Base-by-base conservation (phyloP, 495 filamentous ascomycete species). In the Sordaria brevicollis region DNA sequence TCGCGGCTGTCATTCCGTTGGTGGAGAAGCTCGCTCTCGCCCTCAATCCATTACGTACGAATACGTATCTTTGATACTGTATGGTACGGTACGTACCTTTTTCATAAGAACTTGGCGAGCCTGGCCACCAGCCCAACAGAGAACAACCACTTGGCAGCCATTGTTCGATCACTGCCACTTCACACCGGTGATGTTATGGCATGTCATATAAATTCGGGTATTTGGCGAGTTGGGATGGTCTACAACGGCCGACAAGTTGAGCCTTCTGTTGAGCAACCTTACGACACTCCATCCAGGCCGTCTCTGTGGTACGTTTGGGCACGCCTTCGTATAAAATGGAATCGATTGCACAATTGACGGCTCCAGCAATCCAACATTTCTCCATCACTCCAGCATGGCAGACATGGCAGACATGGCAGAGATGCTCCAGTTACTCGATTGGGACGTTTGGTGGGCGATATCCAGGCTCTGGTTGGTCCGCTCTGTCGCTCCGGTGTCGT, bases 161-260 rank as follows among this genome's bases (percentile, higher is more conserved):
- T 21, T 49, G 4, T 54, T n/a, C 19, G 25, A 54, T 10, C 43
- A 54, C 43, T 25, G 65, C 67, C 65, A 65, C 68, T 39, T 66
- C 43, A 34, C 67, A 70, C 68, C 70, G 73, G 74, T 73, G 74
- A 75, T 76, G 75, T 79, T 77, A 76, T 74, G 73, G 65, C 68
- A 68, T 79, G 78, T 78, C 76, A 79, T 77, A 72, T 68, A 77
- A 80, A 77, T 66, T 79, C 75, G 77, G 72, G 65, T 66, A 72
- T 71, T 67, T 31, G 62, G 39, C 25, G 34, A 33, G 35, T 69
- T 72, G 31, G 49, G 5, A 29, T 57, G n/a, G 13, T 57, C 13
- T 31, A 13, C 5, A 57, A 13, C 25, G 25, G 11, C 11, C 49
- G 21, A 25, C 25, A 57, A 15, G 11, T 57, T 57, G 19, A 25